phyloP scores from a whole-genome alignment of 306 rosid genomes.

The Boehmeria nivea region DNA sequence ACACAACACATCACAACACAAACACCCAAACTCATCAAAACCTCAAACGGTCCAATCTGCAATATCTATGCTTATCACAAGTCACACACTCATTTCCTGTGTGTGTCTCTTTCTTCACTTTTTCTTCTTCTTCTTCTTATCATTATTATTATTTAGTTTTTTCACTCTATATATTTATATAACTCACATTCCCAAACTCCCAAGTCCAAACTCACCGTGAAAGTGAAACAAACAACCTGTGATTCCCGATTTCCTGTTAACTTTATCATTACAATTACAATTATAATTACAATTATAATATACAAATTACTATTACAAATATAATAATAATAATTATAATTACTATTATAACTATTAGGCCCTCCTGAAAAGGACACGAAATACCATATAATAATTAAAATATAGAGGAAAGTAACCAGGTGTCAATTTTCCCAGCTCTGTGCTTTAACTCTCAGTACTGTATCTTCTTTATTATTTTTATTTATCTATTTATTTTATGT shows the following conservation, averaged over 20 bases:
- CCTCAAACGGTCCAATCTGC: conserved; percentile 17
- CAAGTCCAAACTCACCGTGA: neutral
- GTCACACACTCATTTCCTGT: neutral
- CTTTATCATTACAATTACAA: neutral
- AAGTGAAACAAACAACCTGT: neutral
- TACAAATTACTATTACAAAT: no score
- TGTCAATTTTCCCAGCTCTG: conserved; percentile 43
- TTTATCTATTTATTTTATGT: neutral
- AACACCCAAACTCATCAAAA: neutral
- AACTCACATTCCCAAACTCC: neutral
- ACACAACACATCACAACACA: neutral
- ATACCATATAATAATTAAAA: conserved; percentile 15
- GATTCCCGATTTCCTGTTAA: neutral
- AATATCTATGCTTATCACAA: neutral
- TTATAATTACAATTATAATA: neutral
- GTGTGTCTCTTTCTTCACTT: no score
- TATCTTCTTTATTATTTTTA: neutral
- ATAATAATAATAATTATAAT: neutral
- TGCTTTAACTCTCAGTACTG: conserved; percentile 29
- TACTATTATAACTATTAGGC: conserved; percentile 20
- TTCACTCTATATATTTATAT: no score
- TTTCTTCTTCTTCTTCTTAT: no score
- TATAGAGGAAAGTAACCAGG: conserved; percentile 38
- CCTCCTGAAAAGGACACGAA: conserved; percentile 41
- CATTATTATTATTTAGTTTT: no score